Percentiles rank a stretch among this genome's conserved stretches.
phyloP scores from a whole-genome alignment of 2,329 filamentous ascomycete species.

The Penicillium polonicum region DNA sequence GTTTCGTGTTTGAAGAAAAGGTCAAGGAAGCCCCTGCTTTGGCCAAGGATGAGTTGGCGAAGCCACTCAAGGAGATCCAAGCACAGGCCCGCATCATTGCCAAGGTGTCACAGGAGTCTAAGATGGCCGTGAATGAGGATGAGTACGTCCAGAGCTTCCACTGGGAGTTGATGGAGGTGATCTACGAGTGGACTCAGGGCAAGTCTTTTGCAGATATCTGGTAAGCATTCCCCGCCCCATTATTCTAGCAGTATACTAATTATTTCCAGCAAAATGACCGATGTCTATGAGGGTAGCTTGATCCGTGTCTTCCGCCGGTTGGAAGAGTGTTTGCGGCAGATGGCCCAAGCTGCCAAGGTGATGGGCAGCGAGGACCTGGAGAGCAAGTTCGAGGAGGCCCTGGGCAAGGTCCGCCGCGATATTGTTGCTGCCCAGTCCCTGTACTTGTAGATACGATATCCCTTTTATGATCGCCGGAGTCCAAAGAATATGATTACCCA shows the following conservation, averaged over 20 bases:
- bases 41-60: conserved; percentile 74
- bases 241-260: conserved; percentile 12
- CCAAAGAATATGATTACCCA: conserved; percentile 7
- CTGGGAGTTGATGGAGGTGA: conserved; percentile 95
- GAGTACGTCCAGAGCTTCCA: conserved; percentile 89
- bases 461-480: conserved; percentile 12
- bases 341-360: conserved; percentile 92
- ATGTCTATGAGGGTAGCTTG: conserved; percentile 93
- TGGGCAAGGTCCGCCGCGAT: conserved; percentile 84
- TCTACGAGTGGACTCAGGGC: conserved; percentile 86
- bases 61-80: conserved; percentile 83
- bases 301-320: conserved; percentile 94
- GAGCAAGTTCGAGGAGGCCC: conserved; percentile 82
- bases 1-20: conserved; percentile 98
- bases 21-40: conserved; percentile 69
- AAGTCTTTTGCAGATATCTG: conserved; percentile 91
- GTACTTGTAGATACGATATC: conserved; percentile 64
- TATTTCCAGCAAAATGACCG: conserved; percentile 85
- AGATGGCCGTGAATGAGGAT: conserved; percentile 89
- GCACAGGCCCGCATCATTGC: conserved; percentile 83
- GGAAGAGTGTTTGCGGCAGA: conserved; percentile 90
- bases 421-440: conserved; percentile 93
- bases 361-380: conserved; percentile 97
- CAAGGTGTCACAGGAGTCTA: conserved; percentile 92
- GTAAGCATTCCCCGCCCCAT: conserved; percentile 55